Percentiles rank a stretch among this genome's conserved stretches.
phyloP scores from a whole-genome alignment of 2,329 filamentous ascomycete species.

The Capronia americana region DNA sequence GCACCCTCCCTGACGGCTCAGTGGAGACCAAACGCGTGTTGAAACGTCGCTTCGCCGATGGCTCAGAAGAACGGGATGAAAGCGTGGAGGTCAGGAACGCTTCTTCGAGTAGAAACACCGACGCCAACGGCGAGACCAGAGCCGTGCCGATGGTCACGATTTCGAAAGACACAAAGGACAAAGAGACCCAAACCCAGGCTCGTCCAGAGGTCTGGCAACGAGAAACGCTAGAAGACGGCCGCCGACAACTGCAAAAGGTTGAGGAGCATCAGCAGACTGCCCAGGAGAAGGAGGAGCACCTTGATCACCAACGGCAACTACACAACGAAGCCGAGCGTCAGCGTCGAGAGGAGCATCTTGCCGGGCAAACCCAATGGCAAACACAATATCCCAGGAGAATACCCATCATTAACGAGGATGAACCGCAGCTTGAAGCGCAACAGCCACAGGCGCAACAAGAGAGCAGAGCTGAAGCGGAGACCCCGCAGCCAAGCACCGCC shows the following conservation, averaged over 20 bases:
- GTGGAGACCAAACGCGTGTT: conserved; percentile 63
- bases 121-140: neutral
- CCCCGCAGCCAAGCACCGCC: neutral
- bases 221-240: conserved; percentile 1
- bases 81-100: conserved; percentile 42
- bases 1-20: conserved; percentile 62
- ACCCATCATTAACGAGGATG: neutral
- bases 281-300: neutral
- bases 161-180: conserved; percentile 14
- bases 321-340: neutral
- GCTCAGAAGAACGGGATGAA: conserved; percentile 64
- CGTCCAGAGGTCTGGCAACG: neutral
- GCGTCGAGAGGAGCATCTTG: neutral
- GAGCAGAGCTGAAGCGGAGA: neutral
- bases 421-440: neutral
- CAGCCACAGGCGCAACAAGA: conserved; percentile 10
- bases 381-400: neutral
- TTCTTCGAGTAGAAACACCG: neutral
- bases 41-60: conserved; percentile 66
- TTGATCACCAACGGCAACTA: neutral
- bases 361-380: neutral
- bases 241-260: neutral
- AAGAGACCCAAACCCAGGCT: conserved; percentile 23
- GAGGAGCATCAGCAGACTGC: neutral
- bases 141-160: neutral